These are phyloP conservation scores for Lizonia empirigonia DNA, from an alignment of 2,329 filamentous ascomycete species.

Conservation along the genomic window DNA sequence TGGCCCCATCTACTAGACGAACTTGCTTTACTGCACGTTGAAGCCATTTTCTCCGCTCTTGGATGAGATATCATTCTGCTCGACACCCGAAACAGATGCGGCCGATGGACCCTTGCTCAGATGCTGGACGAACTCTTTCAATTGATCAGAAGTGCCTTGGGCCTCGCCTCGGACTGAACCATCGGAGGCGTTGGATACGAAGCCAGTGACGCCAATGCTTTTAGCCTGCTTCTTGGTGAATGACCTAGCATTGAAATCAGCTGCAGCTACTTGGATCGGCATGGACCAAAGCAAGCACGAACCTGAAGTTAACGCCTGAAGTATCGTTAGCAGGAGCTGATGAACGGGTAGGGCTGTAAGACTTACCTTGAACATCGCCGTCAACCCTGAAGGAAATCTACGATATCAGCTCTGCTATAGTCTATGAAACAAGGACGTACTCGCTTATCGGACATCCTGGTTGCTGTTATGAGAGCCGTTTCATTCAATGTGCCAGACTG, in stretches of 20 bases:
- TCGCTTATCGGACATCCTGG: slow-evolving; percentile 44
- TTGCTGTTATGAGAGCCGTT: slow-evolving; percentile 35
- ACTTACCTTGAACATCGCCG: slow-evolving; percentile 53
- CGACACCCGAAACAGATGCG: slow-evolving; percentile 75
- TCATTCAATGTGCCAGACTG: slow-evolving; percentile 17
- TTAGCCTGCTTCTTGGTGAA: slow-evolving; percentile 54
- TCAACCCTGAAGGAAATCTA: slow-evolving; percentile 57
- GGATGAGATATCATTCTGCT: slow-evolving; percentile 68
- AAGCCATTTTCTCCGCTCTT: slow-evolving; percentile 74
- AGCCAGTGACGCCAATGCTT: slow-evolving; percentile 53
- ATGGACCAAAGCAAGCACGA: slow-evolving; percentile 2
- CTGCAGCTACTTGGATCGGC: neutral
- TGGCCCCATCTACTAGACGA: neutral
- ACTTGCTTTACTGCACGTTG: slow-evolving; percentile 26
- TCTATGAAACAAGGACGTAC: slow-evolving; percentile 28
- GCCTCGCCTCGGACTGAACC: slow-evolving; percentile 83
- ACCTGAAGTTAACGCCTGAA: slow-evolving; percentile 58
- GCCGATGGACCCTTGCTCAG: slow-evolving; percentile 74
- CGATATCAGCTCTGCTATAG: slow-evolving; percentile 24
- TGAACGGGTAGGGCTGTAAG: neutral
- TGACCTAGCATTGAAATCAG: slow-evolving; percentile 30
- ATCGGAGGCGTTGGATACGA: slow-evolving; percentile 54
- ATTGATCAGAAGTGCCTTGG: slow-evolving; percentile 70
- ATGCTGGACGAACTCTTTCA: slow-evolving; percentile 74
- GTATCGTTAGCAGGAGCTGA: neutral